A percentile compares a stretch with the other conserved stretches of the same genome.
These are phyloP conservation scores for Globisporangium abappressorium DNA, from an alignment of 352 stramenopile genomes.

Conservation along the genomic window DNA sequence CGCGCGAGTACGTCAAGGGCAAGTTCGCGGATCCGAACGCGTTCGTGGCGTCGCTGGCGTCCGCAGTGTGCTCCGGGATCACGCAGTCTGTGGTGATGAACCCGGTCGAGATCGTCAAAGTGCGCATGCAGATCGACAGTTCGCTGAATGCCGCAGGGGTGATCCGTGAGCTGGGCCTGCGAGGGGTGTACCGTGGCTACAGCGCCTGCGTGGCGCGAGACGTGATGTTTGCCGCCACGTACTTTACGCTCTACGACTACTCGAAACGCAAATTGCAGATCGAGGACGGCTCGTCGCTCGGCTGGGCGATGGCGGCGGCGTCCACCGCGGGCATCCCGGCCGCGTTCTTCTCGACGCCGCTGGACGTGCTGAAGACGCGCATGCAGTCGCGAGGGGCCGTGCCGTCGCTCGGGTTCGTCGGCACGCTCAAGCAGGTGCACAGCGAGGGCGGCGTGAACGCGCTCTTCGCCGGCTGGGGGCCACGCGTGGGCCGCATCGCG, in stretches of 20 bases:
- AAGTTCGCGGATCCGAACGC: slow-evolving; percentile 71
- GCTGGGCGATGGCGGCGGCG: slow-evolving; percentile 66
- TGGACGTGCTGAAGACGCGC: slow-evolving; percentile 78
- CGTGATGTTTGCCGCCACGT: slow-evolving; percentile 73
- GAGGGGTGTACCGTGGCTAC: slow-evolving; percentile 74
- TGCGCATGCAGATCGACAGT: slow-evolving; percentile 82
- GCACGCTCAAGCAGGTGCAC: slow-evolving; percentile 54
- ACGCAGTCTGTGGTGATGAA: slow-evolving; percentile 84
- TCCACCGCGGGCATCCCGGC: slow-evolving; percentile 69
- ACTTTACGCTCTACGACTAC: slow-evolving; percentile 81
- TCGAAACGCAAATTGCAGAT: slow-evolving; percentile 62
- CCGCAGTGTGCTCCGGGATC: slow-evolving; percentile 61
- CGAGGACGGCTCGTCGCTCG: slow-evolving; percentile 65
- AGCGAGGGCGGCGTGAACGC: slow-evolving; percentile 44
- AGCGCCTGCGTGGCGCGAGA: slow-evolving; percentile 64
- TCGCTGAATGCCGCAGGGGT: slow-evolving; percentile 48
- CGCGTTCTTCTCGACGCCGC: slow-evolving; percentile 71
- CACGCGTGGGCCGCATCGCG: slow-evolving; percentile 69
- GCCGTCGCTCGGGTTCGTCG: slow-evolving; percentile 37
- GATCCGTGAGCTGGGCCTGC: slow-evolving; percentile 59
- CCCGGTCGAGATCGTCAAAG: slow-evolving; percentile 80
- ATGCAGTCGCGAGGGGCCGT: slow-evolving; percentile 64
- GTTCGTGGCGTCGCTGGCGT: slow-evolving; percentile 68
- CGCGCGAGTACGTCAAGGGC: slow-evolving; percentile 74
- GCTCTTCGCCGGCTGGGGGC: slow-evolving; percentile 70